phyloP scores from a whole-genome alignment of 116 monocot species.

The Papilionanthe hybrid region DNA sequence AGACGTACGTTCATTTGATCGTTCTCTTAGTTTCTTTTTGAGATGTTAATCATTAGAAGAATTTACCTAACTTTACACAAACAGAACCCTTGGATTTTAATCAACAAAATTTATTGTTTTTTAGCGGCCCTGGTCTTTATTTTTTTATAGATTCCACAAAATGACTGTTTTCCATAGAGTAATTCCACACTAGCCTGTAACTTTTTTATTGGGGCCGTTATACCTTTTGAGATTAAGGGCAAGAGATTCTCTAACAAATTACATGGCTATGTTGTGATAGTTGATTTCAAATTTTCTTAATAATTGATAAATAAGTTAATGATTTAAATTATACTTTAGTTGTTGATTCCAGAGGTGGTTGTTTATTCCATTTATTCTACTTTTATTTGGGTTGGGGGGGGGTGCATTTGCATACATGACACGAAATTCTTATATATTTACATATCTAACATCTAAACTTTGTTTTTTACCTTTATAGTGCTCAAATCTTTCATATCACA shows the following conservation, averaged over 20 bases:
- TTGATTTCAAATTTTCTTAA: not conserved
- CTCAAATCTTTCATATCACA: no score
- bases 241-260: not conserved
- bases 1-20: not conserved
- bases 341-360: not conserved
- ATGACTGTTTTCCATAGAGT: not conserved
- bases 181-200: not conserved
- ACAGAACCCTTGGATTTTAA: not conserved
- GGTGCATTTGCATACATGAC: no score
- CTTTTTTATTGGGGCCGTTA: not conserved
- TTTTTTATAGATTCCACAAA: not conserved
- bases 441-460: no score
- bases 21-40: not conserved
- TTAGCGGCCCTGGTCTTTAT: not conserved
- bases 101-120: not conserved
- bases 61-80: not conserved
- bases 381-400: no score
- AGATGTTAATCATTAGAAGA: not conserved
- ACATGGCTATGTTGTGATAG: not conserved
- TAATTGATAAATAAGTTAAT: not conserved
- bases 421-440: no score
- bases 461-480: no score
- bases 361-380: no score
- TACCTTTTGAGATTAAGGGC: not conserved
- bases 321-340: not conserved